Percentiles rank a stretch among this genome's conserved stretches.
Evolutionary conservation across 805 yeast genomes (phyloP).

Genomic region (Yamadazyma takamatsuzukensis): DNA sequence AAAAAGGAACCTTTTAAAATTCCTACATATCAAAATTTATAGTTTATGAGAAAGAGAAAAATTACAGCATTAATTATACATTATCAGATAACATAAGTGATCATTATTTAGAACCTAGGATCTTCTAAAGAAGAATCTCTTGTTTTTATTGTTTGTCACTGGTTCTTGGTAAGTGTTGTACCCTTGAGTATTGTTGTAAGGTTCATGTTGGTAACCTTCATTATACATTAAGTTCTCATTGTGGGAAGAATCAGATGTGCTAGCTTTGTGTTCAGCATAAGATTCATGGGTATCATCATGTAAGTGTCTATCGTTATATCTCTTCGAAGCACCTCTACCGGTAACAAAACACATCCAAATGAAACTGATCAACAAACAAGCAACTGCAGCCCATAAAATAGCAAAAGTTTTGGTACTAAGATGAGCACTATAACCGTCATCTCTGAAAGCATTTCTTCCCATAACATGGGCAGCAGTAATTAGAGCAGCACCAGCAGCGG

Average conservation of each 20-base stretch:
- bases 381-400: conserved; percentile 51
- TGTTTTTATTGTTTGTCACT: no score
- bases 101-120: no score
- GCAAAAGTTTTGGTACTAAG: conserved; percentile 53
- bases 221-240: conserved; percentile 5
- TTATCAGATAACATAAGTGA: no score
- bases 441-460: conserved; percentile 47
- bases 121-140: no score
- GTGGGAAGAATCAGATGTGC: conserved; percentile 10
- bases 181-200: background rate
- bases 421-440: conserved; percentile 37
- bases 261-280: conserved; percentile 8
- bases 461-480: conserved; percentile 54
- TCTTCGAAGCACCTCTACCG: conserved; percentile 11
- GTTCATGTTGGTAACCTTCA: background rate
- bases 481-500: conserved; percentile 43
- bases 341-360: conserved; percentile 12
- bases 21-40: no score
- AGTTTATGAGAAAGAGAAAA: no score
- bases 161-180: conserved; percentile 1
- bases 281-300: conserved; percentile 10
- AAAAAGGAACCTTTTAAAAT: no score
- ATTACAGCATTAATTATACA: no score
- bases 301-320: conserved; percentile 2
- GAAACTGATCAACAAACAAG: conserved; percentile 12